A percentile compares a stretch with the other conserved stretches of the same genome.
Evolutionary conservation across 208 protist species (phyloP).

Genomic region (Leishmania gerbilli): DNA sequence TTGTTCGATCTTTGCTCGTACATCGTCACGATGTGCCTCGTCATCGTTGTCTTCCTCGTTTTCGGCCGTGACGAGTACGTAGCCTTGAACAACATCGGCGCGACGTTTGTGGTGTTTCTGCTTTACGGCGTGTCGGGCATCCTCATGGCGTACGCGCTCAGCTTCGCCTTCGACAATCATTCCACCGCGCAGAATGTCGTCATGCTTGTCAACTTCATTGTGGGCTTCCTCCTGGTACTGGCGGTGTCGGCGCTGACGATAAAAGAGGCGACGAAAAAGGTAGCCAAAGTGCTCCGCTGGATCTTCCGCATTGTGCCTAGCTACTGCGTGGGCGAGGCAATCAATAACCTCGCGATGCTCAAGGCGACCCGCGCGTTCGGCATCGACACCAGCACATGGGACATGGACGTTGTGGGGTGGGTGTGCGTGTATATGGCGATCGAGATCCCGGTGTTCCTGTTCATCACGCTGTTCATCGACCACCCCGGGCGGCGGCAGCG

Average conservation of each 20-base stretch:
- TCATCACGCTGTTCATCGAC: conserved; percentile 41
- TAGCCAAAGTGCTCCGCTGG: conserved; percentile 24
- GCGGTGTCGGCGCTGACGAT: conserved; percentile 23
- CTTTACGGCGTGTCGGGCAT: conserved; percentile 43
- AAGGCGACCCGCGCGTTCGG: background rate
- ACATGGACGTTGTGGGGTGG: conserved; percentile 29
- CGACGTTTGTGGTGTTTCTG: conserved; percentile 29
- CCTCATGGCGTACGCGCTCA: conserved; percentile 33
- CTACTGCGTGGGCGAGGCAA: conserved; percentile 53
- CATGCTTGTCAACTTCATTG: conserved; percentile 45
- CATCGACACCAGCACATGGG: conserved; percentile 12
- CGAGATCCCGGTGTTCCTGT: conserved; percentile 38
- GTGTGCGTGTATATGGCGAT: conserved; percentile 46
- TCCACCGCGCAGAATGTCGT: conserved; percentile 42
- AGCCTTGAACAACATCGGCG: conserved; percentile 16
- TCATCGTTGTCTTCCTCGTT: conserved; percentile 30
- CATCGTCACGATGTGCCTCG: conserved; percentile 33
- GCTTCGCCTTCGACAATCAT: conserved; percentile 49
- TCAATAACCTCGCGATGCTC: conserved; percentile 41
- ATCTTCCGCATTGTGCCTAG: conserved; percentile 50
- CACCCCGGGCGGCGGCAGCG: conserved; percentile 30
- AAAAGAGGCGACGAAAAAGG: background rate
- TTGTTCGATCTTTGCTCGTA: conserved; percentile 50
- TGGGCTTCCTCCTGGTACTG: conserved; percentile 50
- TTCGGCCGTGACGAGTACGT: conserved; percentile 54